Evolutionary conservation across 2,329 filamentous ascomycete genomes (phyloP).

Genomic region (Sarocladium kiliense): DNA sequence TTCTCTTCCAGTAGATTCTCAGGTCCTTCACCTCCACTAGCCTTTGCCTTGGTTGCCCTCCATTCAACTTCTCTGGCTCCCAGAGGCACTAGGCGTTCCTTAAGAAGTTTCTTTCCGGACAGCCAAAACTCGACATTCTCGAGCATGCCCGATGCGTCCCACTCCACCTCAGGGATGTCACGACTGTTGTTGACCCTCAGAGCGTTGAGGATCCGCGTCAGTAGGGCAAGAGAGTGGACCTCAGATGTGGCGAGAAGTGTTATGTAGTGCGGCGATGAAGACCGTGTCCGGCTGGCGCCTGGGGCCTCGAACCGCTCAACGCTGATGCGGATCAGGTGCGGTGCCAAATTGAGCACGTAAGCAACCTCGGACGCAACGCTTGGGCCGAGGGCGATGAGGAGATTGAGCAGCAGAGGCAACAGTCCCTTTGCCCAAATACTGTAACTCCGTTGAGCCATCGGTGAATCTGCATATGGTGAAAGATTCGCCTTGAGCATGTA

Average conservation of each 20-base stretch:
- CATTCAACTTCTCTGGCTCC: constrained; percentile 67
- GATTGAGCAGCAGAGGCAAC: constrained; percentile 81
- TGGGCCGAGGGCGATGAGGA: constrained; percentile 74
- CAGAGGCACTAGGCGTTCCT: constrained; percentile 67
- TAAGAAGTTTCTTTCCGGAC: constrained; percentile 60
- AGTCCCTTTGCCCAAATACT: constrained; percentile 86
- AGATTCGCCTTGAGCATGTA: constrained; percentile 68
- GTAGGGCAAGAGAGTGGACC: constrained; percentile 69
- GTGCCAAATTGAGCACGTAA: constrained; percentile 85
- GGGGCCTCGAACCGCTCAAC: constrained; percentile 65
- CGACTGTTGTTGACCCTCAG: constrained; percentile 62
- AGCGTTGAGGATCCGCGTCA: constrained; percentile 66
- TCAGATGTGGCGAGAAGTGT: constrained; percentile 72
- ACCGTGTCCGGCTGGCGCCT: constrained; percentile 45
- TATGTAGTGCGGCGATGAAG: constrained; percentile 56
- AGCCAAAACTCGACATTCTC: constrained; percentile 85
- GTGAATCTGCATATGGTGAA: constrained; percentile 71
- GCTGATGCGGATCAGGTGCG: constrained; percentile 68
- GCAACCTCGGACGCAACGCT: constrained; percentile 81
- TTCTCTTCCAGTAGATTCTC: constrained; percentile 71
- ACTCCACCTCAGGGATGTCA: constrained; percentile 68
- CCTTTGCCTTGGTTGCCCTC: constrained; percentile 36
- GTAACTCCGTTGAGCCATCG: constrained; percentile 69
- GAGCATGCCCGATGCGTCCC: constrained; percentile 66
- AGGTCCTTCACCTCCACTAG: constrained; percentile 26